Evolutionary conservation across 805 yeast genomes (phyloP).

Genomic region (Ogataea paradorogensis): DNA sequence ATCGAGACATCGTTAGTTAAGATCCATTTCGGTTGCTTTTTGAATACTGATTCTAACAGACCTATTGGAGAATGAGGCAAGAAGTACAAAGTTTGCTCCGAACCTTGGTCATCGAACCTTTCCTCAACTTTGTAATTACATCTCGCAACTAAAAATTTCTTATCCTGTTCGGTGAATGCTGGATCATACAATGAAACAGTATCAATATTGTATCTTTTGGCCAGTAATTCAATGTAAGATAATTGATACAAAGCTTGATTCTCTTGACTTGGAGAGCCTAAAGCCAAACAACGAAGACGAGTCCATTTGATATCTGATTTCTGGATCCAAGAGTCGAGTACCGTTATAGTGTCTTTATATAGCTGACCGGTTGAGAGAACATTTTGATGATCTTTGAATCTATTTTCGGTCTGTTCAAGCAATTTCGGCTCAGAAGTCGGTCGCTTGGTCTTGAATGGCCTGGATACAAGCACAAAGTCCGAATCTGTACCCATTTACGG

Average conservation of each 20-base stretch:
- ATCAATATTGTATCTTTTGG: slow-evolving; percentile 8
- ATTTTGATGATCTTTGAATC: not conserved
- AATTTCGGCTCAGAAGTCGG: not conserved
- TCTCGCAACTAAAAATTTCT: slow-evolving; percentile 12
- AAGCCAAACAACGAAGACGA: slow-evolving; percentile 30
- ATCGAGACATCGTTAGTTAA: slow-evolving; percentile 32
- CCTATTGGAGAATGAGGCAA: slow-evolving; percentile 36
- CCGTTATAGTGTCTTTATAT: not conserved
- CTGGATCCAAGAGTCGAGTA: slow-evolving; percentile 1
- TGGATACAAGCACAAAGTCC: slow-evolving; percentile 1
- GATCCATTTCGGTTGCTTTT: slow-evolving; percentile 25
- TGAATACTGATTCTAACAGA: slow-evolving; percentile 27
- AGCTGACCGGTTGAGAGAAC: not conserved
- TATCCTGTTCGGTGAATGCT: slow-evolving; percentile 25
- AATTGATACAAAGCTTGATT: slow-evolving; percentile 29
- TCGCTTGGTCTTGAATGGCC: not conserved
- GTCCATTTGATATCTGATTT: slow-evolving; percentile 5
- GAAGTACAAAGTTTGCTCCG: slow-evolving; percentile 21
- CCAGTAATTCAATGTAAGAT: slow-evolving; percentile 22
- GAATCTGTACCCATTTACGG: slow-evolving; percentile 2
- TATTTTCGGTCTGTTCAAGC: not conserved
- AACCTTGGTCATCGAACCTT: not conserved
- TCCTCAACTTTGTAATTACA: slow-evolving; percentile 20
- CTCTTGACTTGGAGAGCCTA: slow-evolving; percentile 28
- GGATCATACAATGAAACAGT: slow-evolving; percentile 34